Conservation (phyloP, 441 rosid genomes). For the Codiaeum variegatum region DNA sequence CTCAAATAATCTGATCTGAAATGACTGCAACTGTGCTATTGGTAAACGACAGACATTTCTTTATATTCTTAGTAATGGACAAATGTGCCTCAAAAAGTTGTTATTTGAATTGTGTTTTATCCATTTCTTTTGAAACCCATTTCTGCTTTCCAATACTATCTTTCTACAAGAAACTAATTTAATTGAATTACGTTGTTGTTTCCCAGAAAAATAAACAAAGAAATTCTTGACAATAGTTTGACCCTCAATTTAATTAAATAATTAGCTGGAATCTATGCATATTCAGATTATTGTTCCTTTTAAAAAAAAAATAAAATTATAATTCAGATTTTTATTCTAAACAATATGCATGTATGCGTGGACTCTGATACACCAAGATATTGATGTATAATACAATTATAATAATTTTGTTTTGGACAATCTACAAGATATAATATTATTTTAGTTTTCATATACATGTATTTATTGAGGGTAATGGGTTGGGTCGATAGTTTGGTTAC, state of each 20-base stretch:
- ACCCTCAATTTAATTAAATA: background rate
- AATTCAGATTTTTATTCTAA: no score
- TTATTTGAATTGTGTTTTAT: slow-evolving; percentile 10
- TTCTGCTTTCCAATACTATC: background rate
- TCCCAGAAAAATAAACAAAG: background rate
- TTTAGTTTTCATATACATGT: no score
- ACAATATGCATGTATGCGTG: no score
- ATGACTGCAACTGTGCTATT: background rate
- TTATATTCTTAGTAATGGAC: background rate
- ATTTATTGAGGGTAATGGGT: no score
- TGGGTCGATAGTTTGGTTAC: no score
- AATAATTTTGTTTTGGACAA: no score
- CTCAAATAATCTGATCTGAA: slow-evolving; percentile 3
- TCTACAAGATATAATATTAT: no score
- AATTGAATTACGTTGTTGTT: background rate
- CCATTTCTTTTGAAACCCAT: background rate
- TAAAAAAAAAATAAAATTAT: no score
- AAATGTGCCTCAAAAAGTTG: slow-evolving; percentile 7
- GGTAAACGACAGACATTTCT: background rate
- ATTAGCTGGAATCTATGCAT: background rate
- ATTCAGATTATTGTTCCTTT: no score
- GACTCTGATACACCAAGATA: no score
- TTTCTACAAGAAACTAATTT: background rate
- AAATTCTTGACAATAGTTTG: background rate
- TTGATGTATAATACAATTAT: no score